Conservation (phyloP, 1,284 basidiomycete species). For the Papiliotrema laurentii region DNA sequence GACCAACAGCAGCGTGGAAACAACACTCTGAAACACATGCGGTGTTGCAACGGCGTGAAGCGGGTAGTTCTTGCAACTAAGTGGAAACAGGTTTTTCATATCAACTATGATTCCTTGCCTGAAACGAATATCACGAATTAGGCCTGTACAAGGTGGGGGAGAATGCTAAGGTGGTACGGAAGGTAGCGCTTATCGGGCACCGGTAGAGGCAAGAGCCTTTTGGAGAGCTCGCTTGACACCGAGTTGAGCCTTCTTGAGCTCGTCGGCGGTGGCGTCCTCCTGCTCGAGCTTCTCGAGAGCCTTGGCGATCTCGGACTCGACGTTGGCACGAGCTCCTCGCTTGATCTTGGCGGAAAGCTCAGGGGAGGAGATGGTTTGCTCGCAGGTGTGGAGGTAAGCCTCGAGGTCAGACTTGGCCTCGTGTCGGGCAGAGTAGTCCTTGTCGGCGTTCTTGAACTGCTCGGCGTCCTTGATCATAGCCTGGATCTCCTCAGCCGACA, state of each 20-base stretch:
- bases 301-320: constrained; percentile 92
- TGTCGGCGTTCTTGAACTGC: constrained; percentile 92
- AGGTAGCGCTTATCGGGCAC: constrained; percentile 30
- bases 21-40: too few species aligned
- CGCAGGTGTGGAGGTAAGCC: constrained; percentile 86
- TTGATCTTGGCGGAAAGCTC: constrained; percentile 97
- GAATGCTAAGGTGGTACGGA: too few species aligned
- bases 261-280: constrained; percentile 84
- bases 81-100: too few species aligned
- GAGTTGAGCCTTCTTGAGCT: constrained; percentile 88
- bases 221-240: constrained; percentile 89
- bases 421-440: constrained; percentile 91
- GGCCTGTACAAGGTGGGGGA: too few species aligned
- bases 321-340: constrained; percentile 84
- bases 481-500: constrained; percentile 89
- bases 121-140: too few species aligned
- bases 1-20: too few species aligned
- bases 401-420: constrained; percentile 96
- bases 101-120: too few species aligned
- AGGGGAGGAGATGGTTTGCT: constrained; percentile 54
- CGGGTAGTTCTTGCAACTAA: too few species aligned
- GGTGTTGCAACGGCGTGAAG: too few species aligned
- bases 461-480: constrained; percentile 99
- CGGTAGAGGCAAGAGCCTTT: constrained; percentile 64
- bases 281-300: constrained; percentile 95